Evolutionary conservation across 2,329 filamentous ascomycete genomes (phyloP), one percentile per base, ranked within the genome.

Genomic region (Xylariaceae sp.): DNA sequence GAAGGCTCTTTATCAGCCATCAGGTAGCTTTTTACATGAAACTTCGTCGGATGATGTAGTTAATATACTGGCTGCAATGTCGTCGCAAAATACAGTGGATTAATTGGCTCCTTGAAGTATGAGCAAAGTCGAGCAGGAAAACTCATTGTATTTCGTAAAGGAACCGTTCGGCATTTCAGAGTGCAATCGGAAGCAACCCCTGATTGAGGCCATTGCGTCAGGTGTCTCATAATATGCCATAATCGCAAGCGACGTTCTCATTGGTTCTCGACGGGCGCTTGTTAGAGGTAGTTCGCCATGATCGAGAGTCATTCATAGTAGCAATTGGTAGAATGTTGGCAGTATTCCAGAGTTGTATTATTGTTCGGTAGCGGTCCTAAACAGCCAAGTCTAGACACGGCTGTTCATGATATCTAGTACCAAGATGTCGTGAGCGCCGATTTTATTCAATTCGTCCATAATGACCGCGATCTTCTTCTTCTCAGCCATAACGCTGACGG

Each of bases 401-500:
- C 70, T 72, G 75, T 97, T 97, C 73, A 90, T 88, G 70, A 97
- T 91, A 72, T 89, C 87, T 56, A 92, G 80, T 18, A 96, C 89
- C 68, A 97, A 74, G 64, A 97, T 92, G 74, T 97, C 92, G 56
- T 86, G 85, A 1, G 92, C 92, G 2, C 92, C 92, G 34, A 88
- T 82, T 69, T 82, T 84, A 37, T 82, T 86, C 71, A 96, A 73
- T 67, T 90, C 82, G 73, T 97, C 92, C 92, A 97, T 97, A 44
- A 89, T 89, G 5, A 84, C 79, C 1, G 92, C 92, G 70, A 96
- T 88, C 69, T 83, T 83, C 78, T 90, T 93, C 78, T 90, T 90
- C 79, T 91, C 87, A 5, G 96, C 92, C 93, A 97, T 97, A 53
- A 87, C 87, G 72, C 86, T 90, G 64, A 97, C 88, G n/a, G 93